phyloP scores from a whole-genome alignment of 2,329 filamentous ascomycete species.

The Beauveria scarabaeidicola region DNA sequence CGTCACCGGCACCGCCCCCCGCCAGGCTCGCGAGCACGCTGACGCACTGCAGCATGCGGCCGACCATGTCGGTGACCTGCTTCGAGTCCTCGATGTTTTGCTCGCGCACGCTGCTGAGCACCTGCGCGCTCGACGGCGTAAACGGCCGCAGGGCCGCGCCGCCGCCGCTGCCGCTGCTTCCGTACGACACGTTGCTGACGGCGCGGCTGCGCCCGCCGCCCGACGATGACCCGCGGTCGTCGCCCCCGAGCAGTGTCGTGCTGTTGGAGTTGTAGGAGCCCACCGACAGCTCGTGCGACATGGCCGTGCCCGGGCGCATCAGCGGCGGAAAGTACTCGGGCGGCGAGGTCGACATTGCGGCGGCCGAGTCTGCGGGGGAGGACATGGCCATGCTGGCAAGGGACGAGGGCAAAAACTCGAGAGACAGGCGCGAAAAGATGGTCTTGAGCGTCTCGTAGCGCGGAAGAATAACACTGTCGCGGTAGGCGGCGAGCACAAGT shows the following conservation, averaged over 20 bases:
- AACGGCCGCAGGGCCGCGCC: slow-evolving; percentile 36
- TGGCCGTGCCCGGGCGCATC: slow-evolving; percentile 61
- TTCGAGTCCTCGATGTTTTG: slow-evolving; percentile 60
- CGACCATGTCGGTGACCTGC: slow-evolving; percentile 88
- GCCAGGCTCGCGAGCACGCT: slow-evolving; percentile 75
- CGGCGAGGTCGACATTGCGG: slow-evolving; percentile 43
- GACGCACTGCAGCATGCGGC: slow-evolving; percentile 92
- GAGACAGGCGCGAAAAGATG: slow-evolving; percentile 80
- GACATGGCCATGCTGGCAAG: slow-evolving; percentile 42
- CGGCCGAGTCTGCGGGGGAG: slow-evolving; percentile 44
- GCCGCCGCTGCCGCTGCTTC: slow-evolving; percentile 41
- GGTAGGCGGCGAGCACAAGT: slow-evolving; percentile 78
- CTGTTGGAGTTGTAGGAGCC: slow-evolving; percentile 72
- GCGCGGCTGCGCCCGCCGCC: slow-evolving; percentile 63
- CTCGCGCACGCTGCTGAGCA: slow-evolving; percentile 39
- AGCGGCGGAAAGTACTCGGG: slow-evolving; percentile 38
- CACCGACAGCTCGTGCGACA: slow-evolving; percentile 64
- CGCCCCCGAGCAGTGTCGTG: slow-evolving; percentile 65
- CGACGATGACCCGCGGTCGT: slow-evolving; percentile 34
- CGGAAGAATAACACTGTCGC: slow-evolving; percentile 80
- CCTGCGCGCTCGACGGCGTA: slow-evolving; percentile 34
- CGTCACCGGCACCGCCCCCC: slow-evolving; percentile 45
- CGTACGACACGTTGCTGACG: slow-evolving; percentile 74
- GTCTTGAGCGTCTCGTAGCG: slow-evolving; percentile 82
- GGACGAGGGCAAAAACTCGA: slow-evolving; percentile 62